Evolutionary conservation across 192 early-diverging fungal species (phyloP).

Genomic region (Backusella tarrabulga): DNA sequence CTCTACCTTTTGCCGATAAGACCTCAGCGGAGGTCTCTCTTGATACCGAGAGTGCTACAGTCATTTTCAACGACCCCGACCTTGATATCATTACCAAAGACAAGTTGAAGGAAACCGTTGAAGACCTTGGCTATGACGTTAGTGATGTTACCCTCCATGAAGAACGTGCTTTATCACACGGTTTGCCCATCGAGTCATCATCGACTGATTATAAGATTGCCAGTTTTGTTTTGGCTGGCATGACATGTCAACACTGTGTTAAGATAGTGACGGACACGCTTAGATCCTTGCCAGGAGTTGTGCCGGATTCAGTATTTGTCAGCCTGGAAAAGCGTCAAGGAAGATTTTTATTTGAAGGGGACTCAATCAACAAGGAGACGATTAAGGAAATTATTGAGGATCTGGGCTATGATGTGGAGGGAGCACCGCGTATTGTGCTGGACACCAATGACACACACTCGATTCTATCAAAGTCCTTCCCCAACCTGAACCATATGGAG

Average conservation of each 20-base stretch:
- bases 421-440: neutral
- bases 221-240: constrained; percentile 54
- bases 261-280: constrained; percentile 61
- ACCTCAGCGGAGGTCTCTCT: constrained; percentile 12
- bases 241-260: constrained; percentile 90
- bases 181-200: neutral
- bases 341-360: constrained; percentile 43
- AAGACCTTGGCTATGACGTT: constrained; percentile 28
- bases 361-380: constrained; percentile 22
- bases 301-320: constrained; percentile 54
- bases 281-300: constrained; percentile 46
- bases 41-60: neutral
- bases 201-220: neutral
- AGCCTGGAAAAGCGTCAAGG: constrained; percentile 68
- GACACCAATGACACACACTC: neutral
- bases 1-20: neutral
- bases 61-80: neutral
- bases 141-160: neutral
- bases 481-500: neutral
- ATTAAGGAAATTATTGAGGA: constrained; percentile 64
- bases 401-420: constrained; percentile 68
- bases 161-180: neutral
- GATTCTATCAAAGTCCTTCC: neutral
- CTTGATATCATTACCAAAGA: neutral
- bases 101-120: neutral